phyloP scores from a whole-genome alignment of 108 stramenopile species.

The Fragilaria crotonensis region DNA sequence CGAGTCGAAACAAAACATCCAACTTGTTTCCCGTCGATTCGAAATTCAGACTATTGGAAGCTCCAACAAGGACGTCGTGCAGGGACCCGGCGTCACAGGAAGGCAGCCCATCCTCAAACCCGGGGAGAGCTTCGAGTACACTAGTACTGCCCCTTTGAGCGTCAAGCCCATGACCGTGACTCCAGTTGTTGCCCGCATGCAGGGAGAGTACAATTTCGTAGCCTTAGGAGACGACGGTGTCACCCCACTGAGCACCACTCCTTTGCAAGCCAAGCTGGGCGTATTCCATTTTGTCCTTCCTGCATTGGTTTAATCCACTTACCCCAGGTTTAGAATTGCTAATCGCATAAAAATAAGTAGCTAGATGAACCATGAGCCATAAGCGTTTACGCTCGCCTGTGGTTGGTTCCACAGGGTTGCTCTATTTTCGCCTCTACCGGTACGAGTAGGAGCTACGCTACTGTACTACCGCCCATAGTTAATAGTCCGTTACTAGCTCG shows the following conservation, averaged over 20 bases:
- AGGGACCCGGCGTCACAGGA: conserved; percentile 87
- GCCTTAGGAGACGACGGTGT: conserved; percentile 66
- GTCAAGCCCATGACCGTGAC: conserved; percentile 81
- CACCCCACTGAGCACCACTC: conserved; percentile 61
- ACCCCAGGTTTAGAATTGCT: too few relatives aligned
- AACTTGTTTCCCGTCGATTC: conserved; percentile 82
- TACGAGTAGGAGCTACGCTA: too few relatives aligned
- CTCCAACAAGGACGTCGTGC: conserved; percentile 79
- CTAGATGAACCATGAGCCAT: too few relatives aligned
- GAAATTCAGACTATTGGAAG: conserved; percentile 86
- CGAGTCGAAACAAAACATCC: conserved; percentile 60
- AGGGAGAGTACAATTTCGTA: conserved; percentile 81
- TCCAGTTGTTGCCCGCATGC: conserved; percentile 83
- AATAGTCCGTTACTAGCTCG: too few relatives aligned
- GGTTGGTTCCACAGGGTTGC: too few relatives aligned
- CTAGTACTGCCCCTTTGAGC: conserved; percentile 74
- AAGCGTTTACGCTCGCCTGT: too few relatives aligned
- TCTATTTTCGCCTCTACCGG: too few relatives aligned
- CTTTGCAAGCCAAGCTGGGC: conserved; percentile 83
- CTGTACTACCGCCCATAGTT: too few relatives aligned
- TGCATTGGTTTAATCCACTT: too few relatives aligned
- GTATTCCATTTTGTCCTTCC: conserved; percentile 83
- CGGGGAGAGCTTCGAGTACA: conserved; percentile 90
- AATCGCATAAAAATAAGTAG: too few relatives aligned
- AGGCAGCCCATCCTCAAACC: conserved; percentile 88